Evolutionary conservation across 257 asterid species (phyloP), one percentile per base, ranked within the genome.

Genomic region (Nicotiana attenuata): DNA sequence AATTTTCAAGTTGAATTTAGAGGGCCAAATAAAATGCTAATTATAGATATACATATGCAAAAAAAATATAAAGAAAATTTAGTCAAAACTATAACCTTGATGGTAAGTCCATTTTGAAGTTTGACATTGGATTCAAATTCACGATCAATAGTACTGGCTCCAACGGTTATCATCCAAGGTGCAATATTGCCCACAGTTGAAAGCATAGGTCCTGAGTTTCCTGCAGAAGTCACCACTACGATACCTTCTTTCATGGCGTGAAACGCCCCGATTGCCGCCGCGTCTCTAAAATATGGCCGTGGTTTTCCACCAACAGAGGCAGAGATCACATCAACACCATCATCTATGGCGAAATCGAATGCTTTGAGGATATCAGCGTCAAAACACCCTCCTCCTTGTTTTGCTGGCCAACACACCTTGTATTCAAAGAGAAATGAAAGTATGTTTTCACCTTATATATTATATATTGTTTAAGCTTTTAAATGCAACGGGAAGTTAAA

Each of bases 141-240:
- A 0, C 97, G 90, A 69, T 90, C 97, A 5, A 89, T 17, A 10
- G 93, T 92, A 60, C 97, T 93, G 0, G 97, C 97, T 0, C 83
- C 97, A 0, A 93, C 97, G 3, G 97, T 92, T n/a, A 92, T 69
- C 3, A 90, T 79, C 97, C 97, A 93, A 0, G 97, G 97, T 0
- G 97, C 97, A 0, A 83, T 85, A 29, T 92, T 92, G 0, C 88
- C 3, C 3, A 92, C 93, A 3, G 92, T 15, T 52, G 82, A 87
- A 0, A 83, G 68, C 1, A 0, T 0, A 0, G 92, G 91, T 2
- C 97, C 97, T 0, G 47, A 8, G 41, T 93, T 93, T 11, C 97
- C 95, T 5, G 92, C 97, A 0, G 97, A 91, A 33, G 86, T 83
- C 1, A 92, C 85, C 0, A 92, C 95, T 2, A 85, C 85, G 1